These are phyloP conservation scores for Acanthochlamys bracteata DNA, from an alignment of 106 monocot species.

Conservation along the genomic window DNA sequence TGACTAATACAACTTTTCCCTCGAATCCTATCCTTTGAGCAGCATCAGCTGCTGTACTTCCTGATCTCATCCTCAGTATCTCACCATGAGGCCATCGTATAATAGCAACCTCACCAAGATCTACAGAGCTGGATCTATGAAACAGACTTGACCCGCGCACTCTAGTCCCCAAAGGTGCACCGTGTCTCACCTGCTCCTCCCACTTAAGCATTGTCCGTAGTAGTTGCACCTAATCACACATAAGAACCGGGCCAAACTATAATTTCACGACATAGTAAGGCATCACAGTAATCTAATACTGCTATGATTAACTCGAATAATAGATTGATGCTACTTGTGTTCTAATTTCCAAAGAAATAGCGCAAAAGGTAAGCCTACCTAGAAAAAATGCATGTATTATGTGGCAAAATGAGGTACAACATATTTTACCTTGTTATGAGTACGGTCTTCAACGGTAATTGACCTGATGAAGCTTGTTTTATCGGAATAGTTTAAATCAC, in stretches of 20 bases:
- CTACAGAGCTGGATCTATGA: constrained; percentile 4
- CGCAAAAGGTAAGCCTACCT: too few relatives aligned
- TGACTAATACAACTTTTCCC: constrained; percentile 66
- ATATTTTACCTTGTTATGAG: constrained; percentile 72
- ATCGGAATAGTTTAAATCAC: constrained; percentile 24
- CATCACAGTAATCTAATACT: too few relatives aligned
- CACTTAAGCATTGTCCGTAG: constrained; percentile 95
- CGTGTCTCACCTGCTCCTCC: constrained; percentile 69
- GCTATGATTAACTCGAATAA: too few relatives aligned
- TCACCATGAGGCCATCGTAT: constrained; percentile 80
- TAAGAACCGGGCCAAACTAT: too few relatives aligned
- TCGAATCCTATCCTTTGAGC: constrained; percentile 65
- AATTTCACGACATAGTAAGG: too few relatives aligned
- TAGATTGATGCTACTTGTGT: too few relatives aligned
- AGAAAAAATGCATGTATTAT: too few relatives aligned
- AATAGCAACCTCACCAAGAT: constrained; percentile 62
- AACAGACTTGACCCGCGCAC: constrained; percentile 1
- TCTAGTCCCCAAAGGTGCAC: constrained; percentile 13
- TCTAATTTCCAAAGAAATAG: too few relatives aligned
- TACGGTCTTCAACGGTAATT: constrained; percentile 25
- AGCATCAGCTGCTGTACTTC: constrained; percentile 88
- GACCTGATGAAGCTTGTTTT: constrained; percentile 15
- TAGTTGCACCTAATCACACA: constrained; percentile 68
- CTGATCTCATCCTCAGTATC: constrained; percentile 71
- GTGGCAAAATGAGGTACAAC: background rate